Percentiles rank a stretch among this genome's conserved stretches.
phyloP scores from a whole-genome alignment of 306 rosid species.

The Vicia sativa region DNA sequence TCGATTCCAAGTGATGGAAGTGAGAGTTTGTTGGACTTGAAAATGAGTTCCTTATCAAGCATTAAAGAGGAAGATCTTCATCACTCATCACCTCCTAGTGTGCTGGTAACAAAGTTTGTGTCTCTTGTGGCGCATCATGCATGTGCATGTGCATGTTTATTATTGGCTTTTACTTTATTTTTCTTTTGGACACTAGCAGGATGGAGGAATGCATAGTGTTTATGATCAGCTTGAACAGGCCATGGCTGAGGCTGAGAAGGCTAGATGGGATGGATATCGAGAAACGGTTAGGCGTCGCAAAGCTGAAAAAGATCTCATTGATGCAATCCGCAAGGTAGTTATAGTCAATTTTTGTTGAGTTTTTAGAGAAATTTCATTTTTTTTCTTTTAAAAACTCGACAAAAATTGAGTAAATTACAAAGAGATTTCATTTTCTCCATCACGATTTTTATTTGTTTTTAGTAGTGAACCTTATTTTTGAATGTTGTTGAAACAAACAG shows the following conservation, averaged over 20 bases:
- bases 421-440: neutral
- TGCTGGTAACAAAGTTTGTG: slow-evolving; percentile 46
- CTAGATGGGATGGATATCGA: slow-evolving; percentile 58
- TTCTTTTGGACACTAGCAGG: slow-evolving; percentile 53
- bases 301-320: slow-evolving; percentile 73
- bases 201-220: slow-evolving; percentile 53
- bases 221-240: slow-evolving; percentile 67
- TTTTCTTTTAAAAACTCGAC: no score
- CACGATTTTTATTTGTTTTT: neutral
- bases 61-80: slow-evolving; percentile 42
- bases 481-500: slow-evolving; percentile 39
- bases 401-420: neutral
- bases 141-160: slow-evolving; percentile 14
- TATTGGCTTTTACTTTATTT: neutral
- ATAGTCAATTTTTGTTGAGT: neutral
- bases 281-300: slow-evolving; percentile 63
- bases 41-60: slow-evolving; percentile 17
- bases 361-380: no score
- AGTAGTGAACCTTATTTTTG: no score
- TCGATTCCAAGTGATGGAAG: slow-evolving; percentile 41
- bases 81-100: slow-evolving; percentile 63
- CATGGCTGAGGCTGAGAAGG: slow-evolving; percentile 67
- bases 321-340: slow-evolving; percentile 64
- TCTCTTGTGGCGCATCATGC: slow-evolving; percentile 6
- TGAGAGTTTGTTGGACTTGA: slow-evolving; percentile 46